Conservation (phyloP, 73 alveolate species). For the Diophrys sp. region DNA sequence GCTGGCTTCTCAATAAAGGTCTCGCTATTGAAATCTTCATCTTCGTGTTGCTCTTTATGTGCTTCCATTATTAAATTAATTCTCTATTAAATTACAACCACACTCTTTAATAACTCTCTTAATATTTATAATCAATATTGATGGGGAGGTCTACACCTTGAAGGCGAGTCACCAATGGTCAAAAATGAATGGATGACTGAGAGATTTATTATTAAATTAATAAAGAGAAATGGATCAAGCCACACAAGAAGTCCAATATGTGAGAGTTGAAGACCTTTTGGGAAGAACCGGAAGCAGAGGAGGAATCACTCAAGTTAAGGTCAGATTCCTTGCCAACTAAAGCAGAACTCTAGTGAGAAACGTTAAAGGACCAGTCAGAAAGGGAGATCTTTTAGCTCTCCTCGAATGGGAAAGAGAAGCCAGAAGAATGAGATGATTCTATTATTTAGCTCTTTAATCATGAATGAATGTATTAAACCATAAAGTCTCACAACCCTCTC, state of each 20-base stretch:
- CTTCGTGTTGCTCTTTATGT: too few species aligned
- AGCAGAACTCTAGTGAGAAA: constrained; percentile 93
- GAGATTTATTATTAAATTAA: constrained; percentile 4
- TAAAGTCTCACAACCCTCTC: too few species aligned
- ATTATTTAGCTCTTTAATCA: too few species aligned
- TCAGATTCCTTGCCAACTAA: constrained; percentile 62
- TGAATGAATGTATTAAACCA: too few species aligned
- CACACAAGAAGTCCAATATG: constrained; percentile 54
- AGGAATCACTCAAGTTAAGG: constrained; percentile 96
- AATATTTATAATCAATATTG: too few species aligned
- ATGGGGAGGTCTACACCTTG: too few species aligned
- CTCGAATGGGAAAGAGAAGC: constrained; percentile 99
- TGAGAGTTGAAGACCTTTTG: constrained; percentile 62
- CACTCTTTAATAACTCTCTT: too few species aligned
- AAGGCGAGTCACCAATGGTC: too few species aligned
- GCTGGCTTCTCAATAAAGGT: constrained; percentile 31
- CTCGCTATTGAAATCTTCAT: constrained; percentile 6
- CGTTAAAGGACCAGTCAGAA: constrained; percentile 98
- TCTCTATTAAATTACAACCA: too few species aligned
- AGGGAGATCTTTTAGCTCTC: constrained; percentile 96
- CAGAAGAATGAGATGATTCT: constrained; percentile 95
- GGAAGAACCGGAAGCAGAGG: constrained; percentile 97
- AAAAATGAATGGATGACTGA: not conserved
- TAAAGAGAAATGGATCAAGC: constrained; percentile 34
- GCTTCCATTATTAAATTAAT: too few species aligned